Evolutionary conservation across 176 grass and related monocot species (phyloP).

Genomic region (Ensete glaucum): DNA sequence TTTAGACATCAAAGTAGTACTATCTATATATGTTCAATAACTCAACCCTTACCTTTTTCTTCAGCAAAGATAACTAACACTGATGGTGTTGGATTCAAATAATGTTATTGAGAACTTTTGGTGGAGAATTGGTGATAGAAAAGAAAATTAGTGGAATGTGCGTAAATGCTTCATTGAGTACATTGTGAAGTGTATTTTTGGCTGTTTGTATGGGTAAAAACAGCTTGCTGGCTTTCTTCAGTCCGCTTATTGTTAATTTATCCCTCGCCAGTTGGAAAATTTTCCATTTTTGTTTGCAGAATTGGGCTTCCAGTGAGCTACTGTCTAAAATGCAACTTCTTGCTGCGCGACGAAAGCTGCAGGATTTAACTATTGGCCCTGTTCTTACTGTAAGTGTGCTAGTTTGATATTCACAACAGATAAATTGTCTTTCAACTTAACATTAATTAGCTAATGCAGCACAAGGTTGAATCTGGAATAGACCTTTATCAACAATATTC

Average conservation of each 20-base stretch:
- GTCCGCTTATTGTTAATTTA: neutral
- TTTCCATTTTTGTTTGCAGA: constrained; percentile 34
- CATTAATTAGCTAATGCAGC: too few relatives aligned
- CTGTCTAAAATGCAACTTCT: constrained; percentile 74
- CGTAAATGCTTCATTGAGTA: neutral
- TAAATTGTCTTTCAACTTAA: neutral
- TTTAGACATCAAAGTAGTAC: too few relatives aligned
- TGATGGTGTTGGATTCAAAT: too few relatives aligned
- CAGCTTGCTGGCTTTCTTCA: neutral
- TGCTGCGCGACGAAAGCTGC: constrained; percentile 72
- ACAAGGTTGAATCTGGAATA: too few relatives aligned
- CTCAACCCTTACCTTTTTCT: too few relatives aligned
- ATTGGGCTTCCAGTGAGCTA: constrained; percentile 70
- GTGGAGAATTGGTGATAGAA: too few relatives aligned
- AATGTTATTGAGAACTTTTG: too few relatives aligned
- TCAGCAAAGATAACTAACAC: too few relatives aligned
- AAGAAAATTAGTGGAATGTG: neutral
- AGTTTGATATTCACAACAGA: neutral
- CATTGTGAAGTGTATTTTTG: neutral
- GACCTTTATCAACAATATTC: too few relatives aligned
- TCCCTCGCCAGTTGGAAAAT: neutral
- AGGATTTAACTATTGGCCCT: constrained; percentile 91
- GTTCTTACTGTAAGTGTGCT: constrained; percentile 75
- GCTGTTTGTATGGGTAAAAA: neutral
- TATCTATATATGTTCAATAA: too few relatives aligned